Percentiles rank a stretch among this genome's conserved stretches.
Evolutionary conservation across 2,329 filamentous ascomycete species (phyloP).

Genomic region (Rhynchosporium secalis): DNA sequence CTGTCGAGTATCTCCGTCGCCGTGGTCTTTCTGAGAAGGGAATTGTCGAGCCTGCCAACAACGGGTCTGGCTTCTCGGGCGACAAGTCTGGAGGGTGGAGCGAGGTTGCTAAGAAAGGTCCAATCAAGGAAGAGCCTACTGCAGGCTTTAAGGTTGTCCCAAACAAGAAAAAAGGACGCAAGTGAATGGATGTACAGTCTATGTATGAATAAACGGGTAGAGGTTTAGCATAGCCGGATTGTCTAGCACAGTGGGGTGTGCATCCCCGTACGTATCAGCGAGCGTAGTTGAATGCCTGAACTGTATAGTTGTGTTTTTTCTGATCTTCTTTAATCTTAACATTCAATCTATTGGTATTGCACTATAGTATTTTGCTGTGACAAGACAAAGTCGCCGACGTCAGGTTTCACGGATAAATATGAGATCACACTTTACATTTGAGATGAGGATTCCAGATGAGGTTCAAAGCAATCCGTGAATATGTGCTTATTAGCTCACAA

Average conservation of each 20-base stretch:
- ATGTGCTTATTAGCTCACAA: not conserved
- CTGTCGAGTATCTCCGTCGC: conserved; percentile 89
- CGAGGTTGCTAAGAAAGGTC: conserved; percentile 94
- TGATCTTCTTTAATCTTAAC: conserved; percentile 4
- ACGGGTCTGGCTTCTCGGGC: conserved; percentile 49
- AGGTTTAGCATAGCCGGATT: conserved; percentile 28
- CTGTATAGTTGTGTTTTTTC: conserved; percentile 6
- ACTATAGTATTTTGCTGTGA: not conserved
- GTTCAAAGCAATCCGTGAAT: too few relatives aligned
- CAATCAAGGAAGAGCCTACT: conserved; percentile 45
- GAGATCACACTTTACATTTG: too few relatives aligned
- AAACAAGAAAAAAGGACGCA: conserved; percentile 88
- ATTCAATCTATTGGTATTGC: conserved; percentile 1
- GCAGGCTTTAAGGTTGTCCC: conserved; percentile 84
- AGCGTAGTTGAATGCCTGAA: conserved; percentile 17
- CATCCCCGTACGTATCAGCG: conserved; percentile 21
- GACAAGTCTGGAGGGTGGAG: conserved; percentile 75
- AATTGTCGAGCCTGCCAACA: conserved; percentile 66
- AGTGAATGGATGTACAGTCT: conserved; percentile 45
- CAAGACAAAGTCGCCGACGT: not conserved
- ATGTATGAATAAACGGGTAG: conserved; percentile 30
- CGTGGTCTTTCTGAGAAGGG: conserved; percentile 93
- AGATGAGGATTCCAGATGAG: too few relatives aligned
- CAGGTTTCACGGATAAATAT: too few relatives aligned
- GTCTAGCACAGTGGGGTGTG: conserved; percentile 25